phyloP scores from a whole-genome alignment of 352 stramenopile species.

The Phytophthora sp. region DNA sequence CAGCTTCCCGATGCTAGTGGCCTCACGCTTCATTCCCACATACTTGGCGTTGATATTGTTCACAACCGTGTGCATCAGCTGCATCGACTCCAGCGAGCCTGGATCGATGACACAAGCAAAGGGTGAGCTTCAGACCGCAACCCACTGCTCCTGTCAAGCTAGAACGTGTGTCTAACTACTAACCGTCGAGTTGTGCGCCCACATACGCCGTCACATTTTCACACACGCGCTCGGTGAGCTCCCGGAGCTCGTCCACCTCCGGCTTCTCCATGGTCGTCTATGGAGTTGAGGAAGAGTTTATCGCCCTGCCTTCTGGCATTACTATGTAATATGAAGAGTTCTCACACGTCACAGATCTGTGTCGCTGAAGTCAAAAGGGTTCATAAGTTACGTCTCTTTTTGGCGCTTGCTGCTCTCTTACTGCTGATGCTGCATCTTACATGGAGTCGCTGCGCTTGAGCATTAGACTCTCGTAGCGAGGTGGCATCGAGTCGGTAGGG shows the following conservation, averaged over 20 bases:
- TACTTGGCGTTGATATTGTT: conserved; percentile 71
- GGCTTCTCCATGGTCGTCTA: conserved; percentile 68
- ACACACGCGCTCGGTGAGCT: conserved; percentile 70
- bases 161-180: neutral
- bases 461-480: conserved; percentile 40
- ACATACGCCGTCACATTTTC: conserved; percentile 76
- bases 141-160: neutral
- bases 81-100: conserved; percentile 82
- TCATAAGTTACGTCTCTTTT: conserved; percentile 17
- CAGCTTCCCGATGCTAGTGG: conserved; percentile 64
- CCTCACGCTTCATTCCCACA: conserved; percentile 59
- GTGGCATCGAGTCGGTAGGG: conserved; percentile 23
- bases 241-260: conserved; percentile 61
- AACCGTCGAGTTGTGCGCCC: conserved; percentile 69
- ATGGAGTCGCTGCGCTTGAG: conserved; percentile 63
- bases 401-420: neutral
- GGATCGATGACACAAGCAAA: neutral
- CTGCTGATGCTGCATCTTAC: conserved; percentile 37
- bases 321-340: conserved; percentile 8
- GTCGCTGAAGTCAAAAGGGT: neutral
- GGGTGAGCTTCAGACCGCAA: neutral
- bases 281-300: neutral
- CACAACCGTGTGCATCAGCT: conserved; percentile 71
- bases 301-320: conserved; percentile 10
- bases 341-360: conserved; percentile 35